Evolutionary conservation across 352 stramenopile genomes (phyloP).

Genomic region (Plasmopara halstedii): DNA sequence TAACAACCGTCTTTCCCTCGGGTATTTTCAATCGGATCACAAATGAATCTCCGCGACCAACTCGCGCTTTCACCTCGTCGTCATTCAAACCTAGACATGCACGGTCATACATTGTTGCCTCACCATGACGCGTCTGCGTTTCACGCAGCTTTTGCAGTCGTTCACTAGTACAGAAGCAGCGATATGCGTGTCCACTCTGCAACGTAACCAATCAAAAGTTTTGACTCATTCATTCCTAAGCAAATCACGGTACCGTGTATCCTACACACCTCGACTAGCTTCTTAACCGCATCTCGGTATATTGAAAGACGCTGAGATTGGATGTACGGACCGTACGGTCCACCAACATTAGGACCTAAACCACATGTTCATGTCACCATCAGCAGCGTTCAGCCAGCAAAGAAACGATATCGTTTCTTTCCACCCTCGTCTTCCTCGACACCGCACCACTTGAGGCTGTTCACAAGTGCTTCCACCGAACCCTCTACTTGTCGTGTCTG

Average conservation of each 20-base stretch:
- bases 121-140: constrained; percentile 84
- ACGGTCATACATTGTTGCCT: constrained; percentile 95
- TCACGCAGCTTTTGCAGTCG: constrained; percentile 89
- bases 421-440: constrained; percentile 95
- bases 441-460: constrained; percentile 91
- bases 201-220: constrained; percentile 1
- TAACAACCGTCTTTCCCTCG: constrained; percentile 87
- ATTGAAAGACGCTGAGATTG: constrained; percentile 94
- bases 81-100: constrained; percentile 91
- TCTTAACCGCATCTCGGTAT: constrained; percentile 89
- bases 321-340: constrained; percentile 92
- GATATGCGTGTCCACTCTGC: constrained; percentile 90
- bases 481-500: constrained; percentile 80
- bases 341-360: constrained; percentile 82
- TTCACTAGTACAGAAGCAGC: constrained; percentile 95
- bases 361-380: too few species aligned
- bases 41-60: constrained; percentile 84
- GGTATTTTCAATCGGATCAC: constrained; percentile 95
- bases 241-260: background rate
- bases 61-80: constrained; percentile 81
- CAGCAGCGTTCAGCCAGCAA: background rate
- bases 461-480: constrained; percentile 77
- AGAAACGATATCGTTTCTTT: background rate
- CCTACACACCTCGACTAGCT: constrained; percentile 65
- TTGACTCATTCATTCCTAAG: background rate